A percentile compares a stretch with the other conserved stretches of the same genome.
phyloP scores from a whole-genome alignment of 2,329 filamentous ascomycete species.

The Nemania sp. region DNA sequence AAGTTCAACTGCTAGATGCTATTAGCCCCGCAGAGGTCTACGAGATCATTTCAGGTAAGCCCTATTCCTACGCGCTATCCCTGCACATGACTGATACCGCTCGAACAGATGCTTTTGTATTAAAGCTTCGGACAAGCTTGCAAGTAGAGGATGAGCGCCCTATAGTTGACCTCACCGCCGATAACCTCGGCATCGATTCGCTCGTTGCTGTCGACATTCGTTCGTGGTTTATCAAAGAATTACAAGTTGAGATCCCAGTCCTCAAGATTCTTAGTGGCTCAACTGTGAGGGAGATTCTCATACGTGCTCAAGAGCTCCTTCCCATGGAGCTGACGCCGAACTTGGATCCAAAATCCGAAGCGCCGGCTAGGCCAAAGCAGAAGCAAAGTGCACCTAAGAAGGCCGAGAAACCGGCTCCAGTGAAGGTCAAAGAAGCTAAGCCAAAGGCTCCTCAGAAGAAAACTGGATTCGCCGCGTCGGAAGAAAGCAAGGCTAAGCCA shows the following conservation, averaged over 20 bases:
- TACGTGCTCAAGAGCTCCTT: neutral
- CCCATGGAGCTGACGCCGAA: constrained; percentile 16
- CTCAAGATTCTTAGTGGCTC: constrained; percentile 41
- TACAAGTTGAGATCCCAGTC: constrained; percentile 50
- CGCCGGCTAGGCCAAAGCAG: neutral
- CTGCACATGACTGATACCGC: neutral
- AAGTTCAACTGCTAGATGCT: constrained; percentile 10
- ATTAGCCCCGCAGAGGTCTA: neutral
- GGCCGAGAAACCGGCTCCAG: neutral
- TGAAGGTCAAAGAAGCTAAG: neutral
- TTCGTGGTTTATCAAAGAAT: constrained; percentile 51
- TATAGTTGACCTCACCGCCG: constrained; percentile 26
- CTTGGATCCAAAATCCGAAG: constrained; percentile 3
- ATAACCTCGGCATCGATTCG: constrained; percentile 35
- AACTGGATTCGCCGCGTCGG: neutral
- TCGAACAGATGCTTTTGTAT: constrained; percentile 13
- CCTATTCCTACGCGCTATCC: neutral
- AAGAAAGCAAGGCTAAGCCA: neutral
- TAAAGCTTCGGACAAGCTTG: constrained; percentile 11
- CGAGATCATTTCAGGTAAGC: constrained; percentile 7
- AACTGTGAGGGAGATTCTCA: constrained; percentile 22
- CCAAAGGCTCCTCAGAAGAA: neutral
- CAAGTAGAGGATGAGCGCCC: constrained; percentile 1
- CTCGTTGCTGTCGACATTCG: constrained; percentile 44
- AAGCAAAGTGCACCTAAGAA: neutral